A percentile compares a stretch with the other conserved stretches of the same genome.
Evolutionary conservation across 768 basidiomycete species (phyloP).

Genomic region (Cystobasidium tubakii): DNA sequence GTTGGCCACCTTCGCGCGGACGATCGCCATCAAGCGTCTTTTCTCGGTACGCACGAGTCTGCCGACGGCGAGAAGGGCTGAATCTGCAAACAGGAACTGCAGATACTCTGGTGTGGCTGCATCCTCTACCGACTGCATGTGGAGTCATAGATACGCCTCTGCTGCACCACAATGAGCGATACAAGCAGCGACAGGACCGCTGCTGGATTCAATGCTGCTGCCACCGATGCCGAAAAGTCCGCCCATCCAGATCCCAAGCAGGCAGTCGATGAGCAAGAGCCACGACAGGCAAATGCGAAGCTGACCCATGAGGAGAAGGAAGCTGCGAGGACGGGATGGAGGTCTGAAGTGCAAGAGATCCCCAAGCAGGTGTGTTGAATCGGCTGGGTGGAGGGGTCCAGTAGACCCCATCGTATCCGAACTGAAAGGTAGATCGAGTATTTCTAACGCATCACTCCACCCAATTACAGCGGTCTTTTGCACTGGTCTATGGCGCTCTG

Average conservation of each 20-base stretch:
- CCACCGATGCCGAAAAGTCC: neutral
- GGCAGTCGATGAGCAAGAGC: neutral
- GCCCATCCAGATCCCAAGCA: neutral
- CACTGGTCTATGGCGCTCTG: neutral
- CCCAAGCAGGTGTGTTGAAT: constrained; percentile 26
- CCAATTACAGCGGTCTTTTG: neutral
- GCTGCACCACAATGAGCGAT: neutral
- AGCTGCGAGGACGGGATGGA: constrained; percentile 17
- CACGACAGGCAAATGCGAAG: neutral
- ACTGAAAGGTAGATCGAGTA: neutral
- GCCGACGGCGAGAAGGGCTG: too few relatives aligned
- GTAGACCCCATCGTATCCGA: too few relatives aligned
- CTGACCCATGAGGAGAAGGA: constrained; percentile 21
- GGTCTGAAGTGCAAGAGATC: constrained; percentile 27
- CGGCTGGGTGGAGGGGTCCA: too few relatives aligned
- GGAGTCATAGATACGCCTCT: too few relatives aligned
- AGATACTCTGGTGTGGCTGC: neutral
- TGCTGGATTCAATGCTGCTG: neutral
- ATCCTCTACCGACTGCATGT: neutral
- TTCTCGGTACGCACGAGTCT: too few relatives aligned
- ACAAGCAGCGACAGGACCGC: neutral
- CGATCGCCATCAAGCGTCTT: too few relatives aligned
- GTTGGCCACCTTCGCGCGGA: too few relatives aligned
- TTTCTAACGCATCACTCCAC: neutral
- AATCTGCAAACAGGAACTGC: neutral